These are phyloP conservation scores for Dothideomycetes sp. DNA, from an alignment of 2,329 filamentous ascomycete genomes.

Conservation along the genomic window DNA sequence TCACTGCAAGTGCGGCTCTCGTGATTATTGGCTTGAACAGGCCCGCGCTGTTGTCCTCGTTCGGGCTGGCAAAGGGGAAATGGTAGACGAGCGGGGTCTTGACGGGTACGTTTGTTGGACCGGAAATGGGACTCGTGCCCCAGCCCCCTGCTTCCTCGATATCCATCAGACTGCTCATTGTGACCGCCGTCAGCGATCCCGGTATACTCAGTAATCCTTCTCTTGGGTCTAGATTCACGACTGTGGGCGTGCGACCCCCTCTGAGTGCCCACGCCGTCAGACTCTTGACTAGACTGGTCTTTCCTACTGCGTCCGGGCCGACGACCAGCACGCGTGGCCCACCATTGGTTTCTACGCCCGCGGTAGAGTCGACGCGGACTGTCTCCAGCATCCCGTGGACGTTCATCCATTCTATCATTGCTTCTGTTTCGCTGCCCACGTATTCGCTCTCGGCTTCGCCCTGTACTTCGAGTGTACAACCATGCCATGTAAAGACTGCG, in stretches of 20 bases:
- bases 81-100: slow-evolving; percentile 89
- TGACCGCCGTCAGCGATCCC: slow-evolving; percentile 75
- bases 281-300: slow-evolving; percentile 39
- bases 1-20: slow-evolving; percentile 67
- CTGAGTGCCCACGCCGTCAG: slow-evolving; percentile 73
- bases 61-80: slow-evolving; percentile 63
- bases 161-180: slow-evolving; percentile 79
- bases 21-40: slow-evolving; percentile 66
- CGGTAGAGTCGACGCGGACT: slow-evolving; percentile 49
- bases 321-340: slow-evolving; percentile 79
- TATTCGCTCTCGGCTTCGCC: slow-evolving; percentile 60
- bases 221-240: slow-evolving; percentile 69
- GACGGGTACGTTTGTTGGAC: slow-evolving; percentile 76
- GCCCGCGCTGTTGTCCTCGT: slow-evolving; percentile 50
- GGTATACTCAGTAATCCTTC: slow-evolving; percentile 50
- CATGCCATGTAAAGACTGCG: slow-evolving; percentile 85
- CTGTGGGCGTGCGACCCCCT: slow-evolving; percentile 69
- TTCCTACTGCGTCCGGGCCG: slow-evolving; percentile 68
- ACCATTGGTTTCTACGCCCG: slow-evolving; percentile 11
- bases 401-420: slow-evolving; percentile 67
- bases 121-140: slow-evolving; percentile 83
- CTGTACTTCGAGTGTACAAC: slow-evolving; percentile 72
- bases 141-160: slow-evolving; percentile 67
- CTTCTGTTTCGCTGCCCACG: slow-evolving; percentile 64
- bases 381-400: slow-evolving; percentile 77